Percentiles rank a stretch among this genome's conserved stretches.
Conservation (phyloP, 129 eudicot genomes). For the Chrysanthemum lavandulifolium region DNA sequence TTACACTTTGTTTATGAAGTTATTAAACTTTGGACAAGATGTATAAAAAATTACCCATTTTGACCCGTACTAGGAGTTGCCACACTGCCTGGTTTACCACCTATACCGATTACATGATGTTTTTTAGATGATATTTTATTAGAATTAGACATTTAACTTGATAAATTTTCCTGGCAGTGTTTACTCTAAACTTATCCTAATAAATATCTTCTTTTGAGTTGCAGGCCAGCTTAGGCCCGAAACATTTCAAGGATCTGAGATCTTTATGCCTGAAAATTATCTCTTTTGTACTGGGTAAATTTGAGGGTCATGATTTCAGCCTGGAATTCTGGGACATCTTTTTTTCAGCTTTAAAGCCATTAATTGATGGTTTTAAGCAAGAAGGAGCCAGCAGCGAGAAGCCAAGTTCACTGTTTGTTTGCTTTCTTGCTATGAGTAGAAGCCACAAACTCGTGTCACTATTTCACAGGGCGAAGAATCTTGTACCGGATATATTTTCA, state of each 20-base stretch:
- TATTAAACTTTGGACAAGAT: no score
- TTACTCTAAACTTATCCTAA: constrained; percentile 26
- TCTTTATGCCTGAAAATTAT: constrained; percentile 84
- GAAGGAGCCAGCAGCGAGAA: constrained; percentile 91
- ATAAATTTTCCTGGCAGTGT: not conserved
- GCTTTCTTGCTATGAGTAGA: constrained; percentile 91
- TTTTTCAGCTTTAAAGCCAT: constrained; percentile 66
- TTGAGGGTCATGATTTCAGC: constrained; percentile 65
- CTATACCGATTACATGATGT: not conserved
- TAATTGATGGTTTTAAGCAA: constrained; percentile 68
- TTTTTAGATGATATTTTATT: not conserved
- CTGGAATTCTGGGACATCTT: constrained; percentile 77
- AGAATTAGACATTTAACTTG: not conserved
- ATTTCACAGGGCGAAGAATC: constrained; percentile 54
- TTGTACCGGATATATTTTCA: constrained; percentile 76
- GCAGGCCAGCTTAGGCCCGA: constrained; percentile 52
- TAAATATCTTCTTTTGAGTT: constrained; percentile 18
- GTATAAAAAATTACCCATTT: not conserved
- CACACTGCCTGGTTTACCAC: not conserved
- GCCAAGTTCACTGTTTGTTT: constrained; percentile 83
- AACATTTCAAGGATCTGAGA: constrained; percentile 79
- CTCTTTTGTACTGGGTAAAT: constrained; percentile 55
- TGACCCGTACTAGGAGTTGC: not conserved
- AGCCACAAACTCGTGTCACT: constrained; percentile 66
- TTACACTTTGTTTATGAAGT: no score